Evolutionary conservation across 2,329 filamentous ascomycete species (phyloP), one percentile per base, ranked within the genome.

Genomic region (Colletotrichum costaricense): DNA sequence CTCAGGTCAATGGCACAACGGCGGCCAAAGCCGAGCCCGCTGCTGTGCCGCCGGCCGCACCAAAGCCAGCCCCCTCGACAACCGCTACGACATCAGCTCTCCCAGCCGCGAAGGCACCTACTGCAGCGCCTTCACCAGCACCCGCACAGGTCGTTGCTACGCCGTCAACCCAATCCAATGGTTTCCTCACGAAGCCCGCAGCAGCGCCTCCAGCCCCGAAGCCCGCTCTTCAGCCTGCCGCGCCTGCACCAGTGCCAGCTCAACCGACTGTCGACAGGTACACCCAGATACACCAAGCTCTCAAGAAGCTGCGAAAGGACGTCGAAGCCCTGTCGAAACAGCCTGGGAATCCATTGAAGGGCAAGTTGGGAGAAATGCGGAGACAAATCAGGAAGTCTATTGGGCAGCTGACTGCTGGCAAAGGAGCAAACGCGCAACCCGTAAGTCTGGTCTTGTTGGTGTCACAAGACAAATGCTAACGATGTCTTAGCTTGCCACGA

Each of bases 341-440:
- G 16, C 76, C 80, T 77, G 80, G 75, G 2, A 85, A 84, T 5
- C 82, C 79, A 2, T 82, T 95, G 33, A 94, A 94, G 81, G 86
- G 87, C 64, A 88, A 89, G 46, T 88, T 94, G 79, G 93, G 93
- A 42, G 90, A 94, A 67, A 91, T 94, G 86, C 88, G 94, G 54
- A 87, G 94, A 72, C 89, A 92, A 55, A 91, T 97, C 66, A 89
- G 89, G 52, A 93, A 92, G 77, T 91, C 88, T 22, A 88, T 96
- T 67, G 94, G 94, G 7, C 94, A 97, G 79, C 83, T 95, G 33
- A 93, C 91, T 1, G 88, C 88, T 52, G 92, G 89, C 69, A 92
- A 89, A 76, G 89, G 88, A 12, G 88, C 87, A 26, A 95, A 95
- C 77, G 76, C 77, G 2, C 78, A 80, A 52, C 80, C 82, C 52